Evolutionary conservation across 1,284 basidiomycete species (phyloP).

Genomic region (Phlebopus sp.): DNA sequence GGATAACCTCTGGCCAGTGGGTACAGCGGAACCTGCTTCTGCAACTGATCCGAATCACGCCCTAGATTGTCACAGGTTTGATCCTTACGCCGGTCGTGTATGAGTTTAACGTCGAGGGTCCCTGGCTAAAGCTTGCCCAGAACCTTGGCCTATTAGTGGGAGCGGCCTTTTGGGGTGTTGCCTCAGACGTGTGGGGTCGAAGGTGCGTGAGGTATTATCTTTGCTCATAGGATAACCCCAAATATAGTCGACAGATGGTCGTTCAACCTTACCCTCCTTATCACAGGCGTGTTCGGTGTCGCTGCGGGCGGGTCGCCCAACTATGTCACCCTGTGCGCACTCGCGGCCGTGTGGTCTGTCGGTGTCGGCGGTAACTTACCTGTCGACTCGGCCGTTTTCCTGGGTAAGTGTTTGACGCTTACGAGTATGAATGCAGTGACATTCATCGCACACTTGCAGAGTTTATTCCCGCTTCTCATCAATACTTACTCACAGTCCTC

Average conservation of each 20-base stretch:
- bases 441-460: constrained; percentile 33
- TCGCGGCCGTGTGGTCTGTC: constrained; percentile 56
- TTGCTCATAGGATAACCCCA: too few species aligned
- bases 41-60: neutral
- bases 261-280: constrained; percentile 74
- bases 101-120: constrained; percentile 53
- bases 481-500: constrained; percentile 61
- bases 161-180: constrained; percentile 61
- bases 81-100: constrained; percentile 53
- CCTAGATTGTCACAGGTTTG: constrained; percentile 52
- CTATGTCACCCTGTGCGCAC: constrained; percentile 48
- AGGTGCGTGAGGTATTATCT: constrained; percentile 31
- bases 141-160: constrained; percentile 65
- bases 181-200: constrained; percentile 60
- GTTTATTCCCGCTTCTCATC: constrained; percentile 58
- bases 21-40: constrained; percentile 19
- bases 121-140: constrained; percentile 53
- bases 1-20: constrained; percentile 65
- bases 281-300: constrained; percentile 66
- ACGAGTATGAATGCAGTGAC: neutral
- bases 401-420: constrained; percentile 44
- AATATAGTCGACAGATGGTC: constrained; percentile 44
- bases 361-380: constrained; percentile 75
- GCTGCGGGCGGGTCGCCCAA: constrained; percentile 59
- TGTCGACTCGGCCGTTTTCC: constrained; percentile 77